Percentiles rank a stretch among this genome's conserved stretches.
These are phyloP conservation scores for Adansonia gregorii DNA, from an alignment of 441 rosid genomes.

Conservation along the genomic window DNA sequence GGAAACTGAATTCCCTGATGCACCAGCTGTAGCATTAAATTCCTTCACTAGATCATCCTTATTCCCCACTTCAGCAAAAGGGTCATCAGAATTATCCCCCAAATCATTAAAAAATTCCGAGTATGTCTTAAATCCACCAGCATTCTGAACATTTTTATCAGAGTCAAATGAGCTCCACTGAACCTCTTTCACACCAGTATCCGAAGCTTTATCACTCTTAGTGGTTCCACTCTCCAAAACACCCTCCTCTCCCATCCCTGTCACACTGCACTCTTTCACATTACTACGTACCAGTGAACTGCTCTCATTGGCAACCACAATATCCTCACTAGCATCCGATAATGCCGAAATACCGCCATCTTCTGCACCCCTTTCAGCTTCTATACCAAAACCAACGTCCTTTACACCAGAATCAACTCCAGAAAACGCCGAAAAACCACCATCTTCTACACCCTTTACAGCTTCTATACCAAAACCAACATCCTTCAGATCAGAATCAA, in stretches of 20 bases:
- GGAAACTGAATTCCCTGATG: conserved; percentile 29
- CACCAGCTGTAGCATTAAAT: conserved; percentile 24
- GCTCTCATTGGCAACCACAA: conserved; percentile 21
- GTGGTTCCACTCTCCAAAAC: neutral
- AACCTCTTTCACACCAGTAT: conserved; percentile 41
- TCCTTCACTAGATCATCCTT: conserved; percentile 13
- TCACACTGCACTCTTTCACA: conserved; percentile 29
- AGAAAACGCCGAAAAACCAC: neutral
- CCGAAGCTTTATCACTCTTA: conserved; percentile 28
- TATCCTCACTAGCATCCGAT: neutral
- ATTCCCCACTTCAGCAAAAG: conserved; percentile 31
- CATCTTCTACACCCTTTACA: conserved; percentile 19
- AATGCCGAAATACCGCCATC: conserved; percentile 6
- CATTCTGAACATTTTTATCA: conserved; percentile 26
- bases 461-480: conserved; percentile 19
- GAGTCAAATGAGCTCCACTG: conserved; percentile 47
- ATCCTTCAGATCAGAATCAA: conserved; percentile 13
- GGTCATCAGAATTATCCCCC: conserved; percentile 36
- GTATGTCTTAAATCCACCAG: conserved; percentile 35
- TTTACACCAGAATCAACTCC: conserved; percentile 21
- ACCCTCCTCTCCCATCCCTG: conserved; percentile 29
- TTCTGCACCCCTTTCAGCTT: conserved; percentile 19
- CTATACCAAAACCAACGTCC: conserved; percentile 13
- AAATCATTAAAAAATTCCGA: conserved; percentile 40
- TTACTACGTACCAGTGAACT: neutral